Base-by-base conservation (phyloP, 257 asterid genomes). In the Solanum virginianum region DNA sequence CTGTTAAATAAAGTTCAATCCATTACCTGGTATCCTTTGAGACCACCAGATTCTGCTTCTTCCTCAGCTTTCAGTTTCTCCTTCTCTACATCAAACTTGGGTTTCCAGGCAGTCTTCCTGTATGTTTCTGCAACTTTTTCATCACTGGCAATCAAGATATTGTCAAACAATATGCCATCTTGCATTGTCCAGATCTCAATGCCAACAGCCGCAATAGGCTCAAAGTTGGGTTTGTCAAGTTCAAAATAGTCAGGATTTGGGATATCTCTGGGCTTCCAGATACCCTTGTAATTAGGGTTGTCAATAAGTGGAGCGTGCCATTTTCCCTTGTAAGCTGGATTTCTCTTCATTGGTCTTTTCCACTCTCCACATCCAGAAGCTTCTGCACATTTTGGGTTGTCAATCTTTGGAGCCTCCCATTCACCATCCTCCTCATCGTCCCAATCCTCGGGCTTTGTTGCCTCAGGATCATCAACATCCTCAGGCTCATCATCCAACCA, bases 401-500 rank as follows among this genome's bases (percentile, higher is more conserved):
- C 97, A 68, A 91, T 83, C 83, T 96, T 95, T 0, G 99, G 98
- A 15, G 98, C 93, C 90, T 96, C 99, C 99, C 99, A 96, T 68
- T 90, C 95, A 86, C 99, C 99, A 90, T 96, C 99, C 90, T 97
- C 99, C 55, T 97, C 98, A 69, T 97, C 98, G 83, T 94, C 98
- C 99, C 99, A 97, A 66, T 97, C 99, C 86, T 95, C 98, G 3
- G 98, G 98, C 84, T 97, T 97, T 11, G 92, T 81, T 17, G 98
- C 92, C 87, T 95, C 99, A 2, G 99, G 98, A 85, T 97, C 98
- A 86, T 97, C 98, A 41, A 97, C 86, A 84, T 95, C 99, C 86
- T 94, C 99, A 8, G 99, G 99, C 87, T 97, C 99, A 74, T 95
- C 98, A 90, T 95, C 98, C 89, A 97, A 91, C 99, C 99, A 97